Conservation (phyloP, 2,329 filamentous ascomycete species). For the Epichloe typhina region DNA sequence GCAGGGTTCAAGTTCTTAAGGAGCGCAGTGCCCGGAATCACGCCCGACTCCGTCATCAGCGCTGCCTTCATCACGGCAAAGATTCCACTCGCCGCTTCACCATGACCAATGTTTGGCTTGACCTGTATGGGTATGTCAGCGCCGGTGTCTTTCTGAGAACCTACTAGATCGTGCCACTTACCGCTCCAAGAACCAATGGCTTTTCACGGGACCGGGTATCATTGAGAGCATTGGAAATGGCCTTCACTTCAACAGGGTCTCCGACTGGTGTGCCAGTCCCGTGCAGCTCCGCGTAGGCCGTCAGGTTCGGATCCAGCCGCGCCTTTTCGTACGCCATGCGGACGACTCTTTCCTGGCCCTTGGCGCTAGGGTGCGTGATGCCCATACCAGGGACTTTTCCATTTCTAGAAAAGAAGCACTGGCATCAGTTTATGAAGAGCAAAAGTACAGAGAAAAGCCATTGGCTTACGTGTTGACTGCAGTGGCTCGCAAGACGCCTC, state of each 20-base stretch:
- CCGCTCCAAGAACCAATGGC: too few relatives aligned
- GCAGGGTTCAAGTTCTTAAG: slow-evolving; percentile 1
- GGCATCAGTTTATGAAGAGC: too few relatives aligned
- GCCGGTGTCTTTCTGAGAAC: too few relatives aligned
- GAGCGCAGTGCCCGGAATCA: slow-evolving; percentile 8
- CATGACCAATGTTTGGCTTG: slow-evolving; percentile 12
- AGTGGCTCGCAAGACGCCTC: slow-evolving; percentile 12
- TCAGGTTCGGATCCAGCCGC: neutral
- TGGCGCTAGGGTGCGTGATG: neutral
- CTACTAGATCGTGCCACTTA: too few relatives aligned
- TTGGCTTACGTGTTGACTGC: slow-evolving; percentile 7
- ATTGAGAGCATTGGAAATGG: slow-evolving; percentile 26
- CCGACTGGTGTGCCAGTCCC: slow-evolving; percentile 29
- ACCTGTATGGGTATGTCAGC: too few relatives aligned
- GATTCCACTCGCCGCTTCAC: slow-evolving; percentile 14
- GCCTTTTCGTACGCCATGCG: neutral
- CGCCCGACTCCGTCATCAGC: slow-evolving; percentile 12
- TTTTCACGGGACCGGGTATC: neutral
- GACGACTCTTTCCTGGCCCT: neutral
- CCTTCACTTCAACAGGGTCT: slow-evolving; percentile 30
- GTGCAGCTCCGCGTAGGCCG: slow-evolving; percentile 28
- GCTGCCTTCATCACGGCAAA: slow-evolving; percentile 15
- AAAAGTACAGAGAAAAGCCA: too few relatives aligned
- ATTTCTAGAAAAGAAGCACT: slow-evolving; percentile 3
- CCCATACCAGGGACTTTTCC: slow-evolving; percentile 7